Evolutionary conservation across 148 eudicot species (phyloP), one percentile per base, ranked within the genome.

Genomic region (Nyssa sinensis): DNA sequence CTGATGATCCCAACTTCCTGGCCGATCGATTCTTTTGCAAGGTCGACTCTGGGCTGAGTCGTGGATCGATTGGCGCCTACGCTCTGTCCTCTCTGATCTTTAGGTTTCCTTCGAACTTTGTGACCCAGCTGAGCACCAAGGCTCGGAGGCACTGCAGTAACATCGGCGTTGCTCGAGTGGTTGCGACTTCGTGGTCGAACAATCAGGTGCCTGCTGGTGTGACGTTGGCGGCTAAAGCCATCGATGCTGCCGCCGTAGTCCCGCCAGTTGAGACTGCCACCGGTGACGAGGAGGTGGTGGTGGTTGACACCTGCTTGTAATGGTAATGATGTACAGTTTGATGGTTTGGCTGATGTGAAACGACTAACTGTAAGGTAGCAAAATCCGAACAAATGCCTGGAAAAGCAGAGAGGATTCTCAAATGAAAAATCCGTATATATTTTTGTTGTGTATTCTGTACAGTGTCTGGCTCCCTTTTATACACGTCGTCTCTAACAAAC

Each of bases 111-210:
- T 97, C 98, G 0, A 89, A 91, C 67, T 93, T 93, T 44, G 96
- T 91, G 11, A 62, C 97, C 3, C 98, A 93, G 84, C 85, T 93
- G 29, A 93, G 96, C 85, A 88, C 44, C 70, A 91, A 93, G 73
- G 96, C 98, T 66, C 81, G 98, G 31, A 77, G 98, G 44, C 91
- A 93, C 79, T 93, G 98, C 74, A 88, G 96, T 90, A 93, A 93
- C 79, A 93, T 93, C 77, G 96, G 96, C 19, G 93, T 91, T 19
- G 96, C 96, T 4, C 96, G 89, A 66, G 77, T 91, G 61, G 93
- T 91, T 0, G 96, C 96, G 0, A 91, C 96, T 25, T 89, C 96
- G 44, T 91, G 96, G 96, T 83, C 96, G 10, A 67, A 87, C 83
- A 76, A 80, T 66, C 65, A 58, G 39, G 39, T 35, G 0, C 32